phyloP scores from a whole-genome alignment of 2,329 filamentous ascomycete species.

The Penicillium sp. region DNA sequence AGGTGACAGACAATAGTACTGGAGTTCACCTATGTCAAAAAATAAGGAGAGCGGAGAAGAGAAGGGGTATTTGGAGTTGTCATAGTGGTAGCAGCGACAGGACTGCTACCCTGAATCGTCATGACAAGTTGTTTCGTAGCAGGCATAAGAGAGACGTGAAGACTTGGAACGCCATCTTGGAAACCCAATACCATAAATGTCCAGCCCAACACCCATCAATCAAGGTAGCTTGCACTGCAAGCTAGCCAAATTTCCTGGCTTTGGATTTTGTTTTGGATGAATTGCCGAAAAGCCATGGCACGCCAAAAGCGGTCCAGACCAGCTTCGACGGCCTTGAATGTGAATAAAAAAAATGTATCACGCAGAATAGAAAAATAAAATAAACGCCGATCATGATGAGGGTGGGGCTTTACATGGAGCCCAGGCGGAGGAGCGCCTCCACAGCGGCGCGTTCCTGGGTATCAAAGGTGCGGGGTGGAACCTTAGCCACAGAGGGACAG shows the following conservation, averaged over 20 bases:
- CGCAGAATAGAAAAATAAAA: background rate
- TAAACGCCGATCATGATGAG: slow-evolving; percentile 21
- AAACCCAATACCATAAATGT: slow-evolving; percentile 4
- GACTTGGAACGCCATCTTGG: slow-evolving; percentile 11
- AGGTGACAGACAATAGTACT: background rate
- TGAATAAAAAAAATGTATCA: slow-evolving; percentile 6
- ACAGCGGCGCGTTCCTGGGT: slow-evolving; percentile 42
- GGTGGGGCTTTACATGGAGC: slow-evolving; percentile 38
- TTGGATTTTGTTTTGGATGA: slow-evolving; percentile 11
- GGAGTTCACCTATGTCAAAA: background rate
- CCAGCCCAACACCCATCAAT: slow-evolving; percentile 5
- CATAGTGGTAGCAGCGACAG: background rate
- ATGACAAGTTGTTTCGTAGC: slow-evolving; percentile 5
- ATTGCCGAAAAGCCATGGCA: slow-evolving; percentile 9
- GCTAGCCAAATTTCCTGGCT: background rate
- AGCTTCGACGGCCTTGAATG: slow-evolving; percentile 19
- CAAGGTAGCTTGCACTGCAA: slow-evolving; percentile 9
- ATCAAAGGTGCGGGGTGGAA: slow-evolving; percentile 32
- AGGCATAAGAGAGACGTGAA: slow-evolving; percentile 3
- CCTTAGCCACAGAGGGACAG: slow-evolving; percentile 35
- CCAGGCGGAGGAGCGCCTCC: slow-evolving; percentile 42
- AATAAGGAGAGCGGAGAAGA: background rate
- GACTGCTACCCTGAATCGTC: slow-evolving; percentile 1
- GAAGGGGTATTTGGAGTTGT: slow-evolving; percentile 6
- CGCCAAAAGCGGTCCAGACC: slow-evolving; percentile 22